Conservation (phyloP, 768 basidiomycete species). For the Mycena pura region DNA sequence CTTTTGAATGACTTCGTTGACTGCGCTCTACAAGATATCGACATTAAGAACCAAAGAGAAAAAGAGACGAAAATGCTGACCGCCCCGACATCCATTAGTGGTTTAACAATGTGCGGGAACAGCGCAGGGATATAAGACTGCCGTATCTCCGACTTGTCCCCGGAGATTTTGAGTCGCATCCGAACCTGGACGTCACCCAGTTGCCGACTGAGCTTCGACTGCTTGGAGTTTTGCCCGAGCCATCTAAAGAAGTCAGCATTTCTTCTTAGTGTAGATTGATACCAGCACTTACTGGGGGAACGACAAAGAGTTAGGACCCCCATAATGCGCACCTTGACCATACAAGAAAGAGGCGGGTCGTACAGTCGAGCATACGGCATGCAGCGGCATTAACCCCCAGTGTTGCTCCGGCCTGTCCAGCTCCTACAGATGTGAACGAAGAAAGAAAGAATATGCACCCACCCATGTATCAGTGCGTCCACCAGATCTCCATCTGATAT, state of each 20-base stretch:
- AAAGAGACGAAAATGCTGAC: constrained; percentile 54
- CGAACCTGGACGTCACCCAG: constrained; percentile 91
- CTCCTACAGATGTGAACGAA: constrained; percentile 5
- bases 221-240: constrained; percentile 98
- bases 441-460: constrained; percentile 24
- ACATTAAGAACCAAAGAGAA: neutral
- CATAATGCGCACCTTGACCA: constrained; percentile 71
- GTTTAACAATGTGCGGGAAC: constrained; percentile 79
- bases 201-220: constrained; percentile 78
- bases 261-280: neutral
- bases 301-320: constrained; percentile 67
- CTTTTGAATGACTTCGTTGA: constrained; percentile 80
- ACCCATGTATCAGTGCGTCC: constrained; percentile 95
- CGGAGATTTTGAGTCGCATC: constrained; percentile 94
- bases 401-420: constrained; percentile 87
- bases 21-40: constrained; percentile 61
- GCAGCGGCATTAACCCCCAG: constrained; percentile 93
- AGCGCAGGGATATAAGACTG: constrained; percentile 92
- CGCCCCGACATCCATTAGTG: constrained; percentile 73
- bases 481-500: constrained; percentile 96
- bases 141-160: constrained; percentile 87
- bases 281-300: constrained; percentile 80
- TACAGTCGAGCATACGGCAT: constrained; percentile 90
- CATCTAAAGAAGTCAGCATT: constrained; percentile 62
- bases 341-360: constrained; percentile 86